Percentiles rank a stretch among this genome's conserved stretches.
Conservation (phyloP, 768 basidiomycete species). For the Trametes maxima region DNA sequence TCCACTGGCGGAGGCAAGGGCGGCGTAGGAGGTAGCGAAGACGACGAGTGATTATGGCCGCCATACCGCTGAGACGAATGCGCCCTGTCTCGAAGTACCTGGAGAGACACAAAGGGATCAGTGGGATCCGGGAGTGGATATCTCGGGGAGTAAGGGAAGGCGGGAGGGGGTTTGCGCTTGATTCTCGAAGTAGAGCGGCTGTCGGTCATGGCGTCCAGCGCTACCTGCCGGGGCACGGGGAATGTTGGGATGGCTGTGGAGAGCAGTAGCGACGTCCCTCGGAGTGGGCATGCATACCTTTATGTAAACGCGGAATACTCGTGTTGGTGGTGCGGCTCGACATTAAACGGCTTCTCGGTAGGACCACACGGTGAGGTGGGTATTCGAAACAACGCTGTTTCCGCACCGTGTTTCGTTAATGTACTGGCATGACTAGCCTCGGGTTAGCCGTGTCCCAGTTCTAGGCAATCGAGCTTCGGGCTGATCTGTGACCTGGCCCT, state of each 20-base stretch:
- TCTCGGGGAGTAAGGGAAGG: constrained; percentile 49
- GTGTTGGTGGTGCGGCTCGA: constrained; percentile 15
- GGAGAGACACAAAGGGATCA: constrained; percentile 73
- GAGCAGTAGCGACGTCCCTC: constrained; percentile 3
- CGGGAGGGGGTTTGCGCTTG: constrained; percentile 61
- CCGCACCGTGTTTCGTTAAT: constrained; percentile 4
- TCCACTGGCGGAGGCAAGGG: not conserved
- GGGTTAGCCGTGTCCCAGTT: not conserved
- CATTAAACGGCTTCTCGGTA: constrained; percentile 6
- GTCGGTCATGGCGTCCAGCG: constrained; percentile 20
- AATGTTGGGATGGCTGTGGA: constrained; percentile 3
- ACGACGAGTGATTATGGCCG: constrained; percentile 11
- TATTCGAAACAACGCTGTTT: constrained; percentile 7
- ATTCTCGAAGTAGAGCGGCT: constrained; percentile 28
- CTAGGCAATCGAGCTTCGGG: constrained; percentile 7
- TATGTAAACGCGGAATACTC: constrained; percentile 21
- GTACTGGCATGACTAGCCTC: constrained; percentile 11
- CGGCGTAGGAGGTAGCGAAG: constrained; percentile 14
- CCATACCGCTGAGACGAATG: constrained; percentile 37
- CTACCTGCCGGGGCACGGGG: constrained; percentile 3
- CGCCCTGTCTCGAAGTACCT: constrained; percentile 62
- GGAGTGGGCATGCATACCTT: constrained; percentile 9
- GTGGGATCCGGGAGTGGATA: constrained; percentile 70
- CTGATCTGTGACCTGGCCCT: constrained; percentile 1
- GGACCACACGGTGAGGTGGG: constrained; percentile 3